These are phyloP conservation scores for Dactylis glomerata DNA, from an alignment of 176 grass and related monocot species.

Conservation along the genomic window DNA sequence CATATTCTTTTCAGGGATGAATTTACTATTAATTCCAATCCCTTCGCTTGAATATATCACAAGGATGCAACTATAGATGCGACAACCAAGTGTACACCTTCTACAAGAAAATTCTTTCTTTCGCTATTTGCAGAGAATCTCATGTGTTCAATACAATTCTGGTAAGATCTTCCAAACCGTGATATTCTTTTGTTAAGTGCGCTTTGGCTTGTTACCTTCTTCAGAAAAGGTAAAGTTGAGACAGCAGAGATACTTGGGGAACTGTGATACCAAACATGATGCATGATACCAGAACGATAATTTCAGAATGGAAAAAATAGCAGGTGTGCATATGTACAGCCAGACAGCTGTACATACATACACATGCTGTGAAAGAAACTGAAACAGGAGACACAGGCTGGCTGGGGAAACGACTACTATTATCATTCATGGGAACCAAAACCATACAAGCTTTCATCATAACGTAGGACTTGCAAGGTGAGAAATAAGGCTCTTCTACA, in stretches of 20 bases:
- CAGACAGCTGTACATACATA: constrained; percentile 43
- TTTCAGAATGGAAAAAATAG: constrained; percentile 3
- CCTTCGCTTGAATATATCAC: neutral
- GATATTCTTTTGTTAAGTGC: constrained; percentile 19
- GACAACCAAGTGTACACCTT: constrained; percentile 9
- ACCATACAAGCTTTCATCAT: constrained; percentile 38
- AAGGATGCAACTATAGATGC: constrained; percentile 10
- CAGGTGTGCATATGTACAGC: constrained; percentile 44
- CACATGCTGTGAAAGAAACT: constrained; percentile 34
- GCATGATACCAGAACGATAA: neutral
- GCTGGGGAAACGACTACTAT: constrained; percentile 35
- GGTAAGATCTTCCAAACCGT: constrained; percentile 7
- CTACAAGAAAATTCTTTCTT: constrained; percentile 23
- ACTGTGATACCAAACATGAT: neutral
- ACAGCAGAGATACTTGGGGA: neutral
- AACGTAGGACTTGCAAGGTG: constrained; percentile 29
- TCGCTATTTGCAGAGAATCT: constrained; percentile 15
- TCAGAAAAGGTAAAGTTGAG: neutral
- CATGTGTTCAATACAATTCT: constrained; percentile 13
- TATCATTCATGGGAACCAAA: constrained; percentile 43
- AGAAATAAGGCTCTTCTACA: constrained; percentile 43
- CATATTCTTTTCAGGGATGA: constrained; percentile 10
- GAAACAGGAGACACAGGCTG: constrained; percentile 33
- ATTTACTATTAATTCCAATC: constrained; percentile 17
- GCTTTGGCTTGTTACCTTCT: constrained; percentile 16